These are phyloP conservation scores for Alternaria brassicicola DNA, from an alignment of 2,329 filamentous ascomycete genomes.

Conservation along the genomic window DNA sequence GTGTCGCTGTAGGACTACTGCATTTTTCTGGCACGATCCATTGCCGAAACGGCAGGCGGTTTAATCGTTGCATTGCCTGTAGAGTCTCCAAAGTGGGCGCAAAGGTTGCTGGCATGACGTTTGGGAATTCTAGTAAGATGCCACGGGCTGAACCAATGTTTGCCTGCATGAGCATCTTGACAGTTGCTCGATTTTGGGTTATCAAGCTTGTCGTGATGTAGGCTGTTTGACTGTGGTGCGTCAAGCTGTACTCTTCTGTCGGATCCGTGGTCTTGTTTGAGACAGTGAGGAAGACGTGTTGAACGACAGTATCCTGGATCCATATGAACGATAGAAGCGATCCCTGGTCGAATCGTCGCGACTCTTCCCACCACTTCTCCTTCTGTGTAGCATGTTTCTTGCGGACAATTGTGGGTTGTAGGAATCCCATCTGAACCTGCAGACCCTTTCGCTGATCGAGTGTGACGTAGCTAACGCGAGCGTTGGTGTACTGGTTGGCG, in stretches of 20 bases:
- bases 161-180: conserved; percentile 21
- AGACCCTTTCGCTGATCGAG: conserved; percentile 27
- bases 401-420: conserved; percentile 22
- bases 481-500: conserved; percentile 26
- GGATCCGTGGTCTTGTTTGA: conserved; percentile 14
- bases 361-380: conserved; percentile 41
- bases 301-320: conserved; percentile 12
- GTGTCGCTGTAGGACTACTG: neutral
- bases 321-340: conserved; percentile 37
- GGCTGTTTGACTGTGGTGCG: conserved; percentile 5
- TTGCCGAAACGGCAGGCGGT: conserved; percentile 33
- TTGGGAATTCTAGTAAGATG: conserved; percentile 36
- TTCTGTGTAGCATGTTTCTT: conserved; percentile 15
- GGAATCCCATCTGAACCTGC: conserved; percentile 30
- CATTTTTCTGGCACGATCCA: conserved; percentile 34
- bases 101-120: conserved; percentile 40
- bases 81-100: conserved; percentile 35
- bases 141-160: conserved; percentile 18
- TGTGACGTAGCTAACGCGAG: conserved; percentile 24
- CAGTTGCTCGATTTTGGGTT: conserved; percentile 16
- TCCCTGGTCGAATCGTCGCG: conserved; percentile 29
- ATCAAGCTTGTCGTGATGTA: conserved; percentile 26
- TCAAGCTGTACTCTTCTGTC: conserved; percentile 12
- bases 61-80: conserved; percentile 32
- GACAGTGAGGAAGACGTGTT: conserved; percentile 39